These are phyloP conservation scores for Thraustochytrium striatum DNA, from an alignment of 352 stramenopile species.

Conservation along the genomic window DNA sequence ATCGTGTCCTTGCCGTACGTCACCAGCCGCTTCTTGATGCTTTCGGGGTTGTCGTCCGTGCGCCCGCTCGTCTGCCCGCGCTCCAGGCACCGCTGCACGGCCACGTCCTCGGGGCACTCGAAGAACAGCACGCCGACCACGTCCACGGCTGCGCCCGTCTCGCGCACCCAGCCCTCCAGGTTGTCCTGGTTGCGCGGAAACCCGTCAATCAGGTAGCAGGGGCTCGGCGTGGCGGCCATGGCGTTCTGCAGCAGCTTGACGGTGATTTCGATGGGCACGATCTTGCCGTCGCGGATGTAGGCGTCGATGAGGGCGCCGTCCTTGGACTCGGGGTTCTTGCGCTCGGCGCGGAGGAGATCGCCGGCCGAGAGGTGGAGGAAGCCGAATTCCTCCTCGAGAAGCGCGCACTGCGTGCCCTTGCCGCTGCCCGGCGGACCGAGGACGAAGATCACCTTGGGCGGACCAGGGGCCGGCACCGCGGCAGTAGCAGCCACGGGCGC, in stretches of 20 bases:
- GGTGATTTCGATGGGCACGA: slow-evolving; percentile 88
- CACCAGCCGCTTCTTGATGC: slow-evolving; percentile 68
- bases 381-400: slow-evolving; percentile 70
- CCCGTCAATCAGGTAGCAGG: slow-evolving; percentile 58
- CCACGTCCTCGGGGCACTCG: slow-evolving; percentile 82
- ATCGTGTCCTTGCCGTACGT: slow-evolving; percentile 36
- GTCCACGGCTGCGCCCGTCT: slow-evolving; percentile 64
- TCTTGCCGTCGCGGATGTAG: slow-evolving; percentile 91
- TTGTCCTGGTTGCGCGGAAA: slow-evolving; percentile 58
- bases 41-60: slow-evolving; percentile 93
- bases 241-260: slow-evolving; percentile 85
- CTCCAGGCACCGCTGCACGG: slow-evolving; percentile 87
- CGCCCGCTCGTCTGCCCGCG: slow-evolving; percentile 90
- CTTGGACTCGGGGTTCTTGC: slow-evolving; percentile 72
- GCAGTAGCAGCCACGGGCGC: neutral
- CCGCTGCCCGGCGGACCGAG: slow-evolving; percentile 71
- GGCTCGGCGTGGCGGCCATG: slow-evolving; percentile 63
- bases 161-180: slow-evolving; percentile 97
- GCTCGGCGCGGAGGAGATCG: slow-evolving; percentile 82
- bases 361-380: slow-evolving; percentile 78
- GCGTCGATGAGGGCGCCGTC: slow-evolving; percentile 90
- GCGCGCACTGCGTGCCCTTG: slow-evolving; percentile 45
- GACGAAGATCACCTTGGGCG: slow-evolving; percentile 77
- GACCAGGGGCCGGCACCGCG: neutral
- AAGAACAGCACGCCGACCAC: slow-evolving; percentile 56